Evolutionary conservation across 129 eudicot species (phyloP), one percentile per base, ranked within the genome.

Genomic region (Helianthus tuberosus): DNA sequence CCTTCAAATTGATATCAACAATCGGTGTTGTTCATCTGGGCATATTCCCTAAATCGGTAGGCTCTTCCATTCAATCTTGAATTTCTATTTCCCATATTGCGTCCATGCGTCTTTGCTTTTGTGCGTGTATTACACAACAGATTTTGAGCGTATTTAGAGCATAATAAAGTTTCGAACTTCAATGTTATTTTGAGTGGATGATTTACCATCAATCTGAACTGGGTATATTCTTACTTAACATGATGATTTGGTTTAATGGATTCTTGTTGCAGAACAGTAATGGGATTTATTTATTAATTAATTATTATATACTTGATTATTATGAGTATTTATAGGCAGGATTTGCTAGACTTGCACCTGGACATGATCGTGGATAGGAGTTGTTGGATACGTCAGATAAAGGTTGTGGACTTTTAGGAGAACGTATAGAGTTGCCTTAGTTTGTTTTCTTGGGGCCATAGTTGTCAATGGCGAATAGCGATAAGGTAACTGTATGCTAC

Each of bases 1-100:
- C 39, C 61, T 43, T 43, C 54, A 75, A 75, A 64, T 20, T 75
- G 44, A 36, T 8, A 51, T 53, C 46, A 39, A 15, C 46, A 61
- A 73, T 61, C 77, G 61, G 55, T 58, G 16, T 46, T 66, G 58
- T 44, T 9, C 62, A n/a, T 50, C 25, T 10, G 3, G 16, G 36
- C 63, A 14, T 43, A 14, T 43, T 44, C 9, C 32, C 60, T 39
- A 16, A 38, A 16, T 35, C 29, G 38, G 65, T 54, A 54, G 10
- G 13, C 4, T 36, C 54, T 71, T 54, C 65, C 11, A 54, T 52
- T 50, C 53, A 14, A 12, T 52, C 44, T 64, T 12, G 48, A 10
- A 23, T 49, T 64, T 13, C 12, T 50, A 63, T 49, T 14, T 49
- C 25, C 25, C 51, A 74, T 62, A 38, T 74, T 74, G 6, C 36